Evolutionary conservation across 345 rosid genomes (phyloP).

Genomic region (Heritiera littoralis): DNA sequence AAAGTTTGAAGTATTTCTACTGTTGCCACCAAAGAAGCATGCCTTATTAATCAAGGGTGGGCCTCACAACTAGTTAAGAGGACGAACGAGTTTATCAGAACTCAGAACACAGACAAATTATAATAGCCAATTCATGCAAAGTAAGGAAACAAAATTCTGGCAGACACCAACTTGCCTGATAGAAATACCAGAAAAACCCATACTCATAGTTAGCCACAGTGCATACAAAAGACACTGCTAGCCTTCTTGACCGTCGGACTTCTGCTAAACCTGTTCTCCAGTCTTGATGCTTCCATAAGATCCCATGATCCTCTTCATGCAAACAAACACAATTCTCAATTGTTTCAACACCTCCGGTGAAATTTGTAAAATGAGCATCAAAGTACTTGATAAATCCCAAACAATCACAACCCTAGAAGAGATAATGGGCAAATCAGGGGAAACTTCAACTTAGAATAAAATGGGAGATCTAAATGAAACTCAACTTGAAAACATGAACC

Average conservation of each 20-base stretch:
- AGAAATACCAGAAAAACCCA: constrained; percentile 75
- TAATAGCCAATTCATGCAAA: constrained; percentile 4
- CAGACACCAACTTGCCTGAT: constrained; percentile 54
- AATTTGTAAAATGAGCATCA: constrained; percentile 74
- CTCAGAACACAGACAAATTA: not conserved
- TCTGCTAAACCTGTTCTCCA: constrained; percentile 83
- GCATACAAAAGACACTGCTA: constrained; percentile 64
- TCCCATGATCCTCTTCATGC: constrained; percentile 81
- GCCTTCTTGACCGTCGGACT: constrained; percentile 66
- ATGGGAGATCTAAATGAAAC: constrained; percentile 7
- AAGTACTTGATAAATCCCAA: constrained; percentile 73
- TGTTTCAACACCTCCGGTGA: constrained; percentile 75
- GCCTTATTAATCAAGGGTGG: not conserved
- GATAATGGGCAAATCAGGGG: not conserved
- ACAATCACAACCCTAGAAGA: constrained; percentile 70
- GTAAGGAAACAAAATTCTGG: constrained; percentile 10
- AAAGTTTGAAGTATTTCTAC: not conserved
- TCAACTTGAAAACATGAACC: not conserved
- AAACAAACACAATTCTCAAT: constrained; percentile 72
- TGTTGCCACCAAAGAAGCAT: not conserved
- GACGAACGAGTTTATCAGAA: constrained; percentile 3
- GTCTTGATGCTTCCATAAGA: constrained; percentile 82
- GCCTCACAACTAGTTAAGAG: constrained; percentile 7
- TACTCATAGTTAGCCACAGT: constrained; percentile 77
- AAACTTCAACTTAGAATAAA: constrained; percentile 6